Evolutionary conservation across 129 eudicot genomes (phyloP).

Genomic region (Kitagawia praeruptora): DNA sequence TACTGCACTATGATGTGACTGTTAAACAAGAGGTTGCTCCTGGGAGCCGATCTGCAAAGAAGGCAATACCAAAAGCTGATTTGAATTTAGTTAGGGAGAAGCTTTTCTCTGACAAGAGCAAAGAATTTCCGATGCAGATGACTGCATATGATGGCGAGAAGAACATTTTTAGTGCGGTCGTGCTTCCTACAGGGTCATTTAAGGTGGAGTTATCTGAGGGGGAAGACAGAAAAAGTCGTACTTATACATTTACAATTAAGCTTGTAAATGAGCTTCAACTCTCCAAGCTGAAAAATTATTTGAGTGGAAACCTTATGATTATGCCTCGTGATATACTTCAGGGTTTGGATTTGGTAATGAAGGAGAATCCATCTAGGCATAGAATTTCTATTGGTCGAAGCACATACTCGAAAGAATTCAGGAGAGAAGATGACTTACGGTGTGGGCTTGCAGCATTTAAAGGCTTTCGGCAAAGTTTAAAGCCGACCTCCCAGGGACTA

Average conservation of each 20-base stretch:
- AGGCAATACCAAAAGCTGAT: constrained; percentile 25
- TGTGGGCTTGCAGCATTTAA: constrained; percentile 55
- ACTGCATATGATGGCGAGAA: constrained; percentile 74
- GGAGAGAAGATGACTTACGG: constrained; percentile 31
- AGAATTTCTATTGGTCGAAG: constrained; percentile 43
- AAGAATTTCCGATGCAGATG: constrained; percentile 26
- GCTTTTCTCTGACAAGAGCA: constrained; percentile 26
- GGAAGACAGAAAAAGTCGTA: constrained; percentile 20
- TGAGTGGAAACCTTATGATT: constrained; percentile 25
- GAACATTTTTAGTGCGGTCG: constrained; percentile 46
- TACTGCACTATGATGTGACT: constrained; percentile 44
- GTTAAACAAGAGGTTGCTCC: constrained; percentile 25
- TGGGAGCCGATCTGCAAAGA: constrained; percentile 21
- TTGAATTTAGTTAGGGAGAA: constrained; percentile 30
- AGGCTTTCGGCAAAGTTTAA: constrained; percentile 59
- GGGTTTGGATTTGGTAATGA: constrained; percentile 56
- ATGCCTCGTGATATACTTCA: constrained; percentile 65
- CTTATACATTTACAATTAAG: constrained; percentile 36
- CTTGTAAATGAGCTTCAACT: constrained; percentile 40
- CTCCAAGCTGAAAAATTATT: constrained; percentile 49
- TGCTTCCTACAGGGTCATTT: constrained; percentile 39
- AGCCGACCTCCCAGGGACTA: constrained; percentile 52
- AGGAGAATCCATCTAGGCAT: constrained; percentile 43
- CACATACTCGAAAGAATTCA: constrained; percentile 29
- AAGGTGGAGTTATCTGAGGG: constrained; percentile 33